Conservation (phyloP, 768 basidiomycete species). For the Lepiota subincarnata region DNA sequence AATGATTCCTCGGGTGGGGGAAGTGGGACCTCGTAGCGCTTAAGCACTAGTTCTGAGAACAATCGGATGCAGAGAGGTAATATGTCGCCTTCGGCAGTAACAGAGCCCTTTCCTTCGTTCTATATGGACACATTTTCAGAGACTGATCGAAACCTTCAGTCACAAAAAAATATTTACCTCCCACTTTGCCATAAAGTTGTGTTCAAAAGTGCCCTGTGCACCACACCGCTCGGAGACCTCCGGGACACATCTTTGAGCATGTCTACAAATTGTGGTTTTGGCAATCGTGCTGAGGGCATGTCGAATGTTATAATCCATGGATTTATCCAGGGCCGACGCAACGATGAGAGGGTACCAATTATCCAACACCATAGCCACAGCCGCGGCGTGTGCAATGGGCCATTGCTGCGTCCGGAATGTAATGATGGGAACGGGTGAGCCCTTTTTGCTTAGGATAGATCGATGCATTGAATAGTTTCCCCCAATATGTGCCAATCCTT, state of each 20-base stretch:
- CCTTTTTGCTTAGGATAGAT: slow-evolving; percentile 41
- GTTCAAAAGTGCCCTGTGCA: too few species aligned
- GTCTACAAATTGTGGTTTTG: slow-evolving; percentile 52
- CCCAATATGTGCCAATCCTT: slow-evolving; percentile 49
- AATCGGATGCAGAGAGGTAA: slow-evolving; percentile 50
- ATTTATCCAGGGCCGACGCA: slow-evolving; percentile 32
- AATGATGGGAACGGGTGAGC: slow-evolving; percentile 46
- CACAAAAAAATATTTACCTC: slow-evolving; percentile 34
- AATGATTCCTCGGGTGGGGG: slow-evolving; percentile 49
- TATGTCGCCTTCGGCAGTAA: slow-evolving; percentile 55
- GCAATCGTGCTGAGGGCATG: slow-evolving; percentile 53
- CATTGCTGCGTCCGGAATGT: slow-evolving; percentile 63
- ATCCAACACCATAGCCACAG: slow-evolving; percentile 48
- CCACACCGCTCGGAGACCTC: too few species aligned
- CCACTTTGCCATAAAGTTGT: slow-evolving; percentile 55
- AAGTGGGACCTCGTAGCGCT: slow-evolving; percentile 46
- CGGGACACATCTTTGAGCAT: slow-evolving; percentile 49
- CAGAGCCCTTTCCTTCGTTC: slow-evolving; percentile 52
- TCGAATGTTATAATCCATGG: slow-evolving; percentile 41
- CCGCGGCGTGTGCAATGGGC: slow-evolving; percentile 50
- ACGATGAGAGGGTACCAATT: slow-evolving; percentile 40
- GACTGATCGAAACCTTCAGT: slow-evolving; percentile 8
- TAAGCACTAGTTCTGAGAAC: slow-evolving; percentile 55
- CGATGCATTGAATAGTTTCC: slow-evolving; percentile 58
- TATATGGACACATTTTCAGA: slow-evolving; percentile 19